Evolutionary conservation across 768 basidiomycete species (phyloP).

Genomic region (Rhodotorula paludigena): DNA sequence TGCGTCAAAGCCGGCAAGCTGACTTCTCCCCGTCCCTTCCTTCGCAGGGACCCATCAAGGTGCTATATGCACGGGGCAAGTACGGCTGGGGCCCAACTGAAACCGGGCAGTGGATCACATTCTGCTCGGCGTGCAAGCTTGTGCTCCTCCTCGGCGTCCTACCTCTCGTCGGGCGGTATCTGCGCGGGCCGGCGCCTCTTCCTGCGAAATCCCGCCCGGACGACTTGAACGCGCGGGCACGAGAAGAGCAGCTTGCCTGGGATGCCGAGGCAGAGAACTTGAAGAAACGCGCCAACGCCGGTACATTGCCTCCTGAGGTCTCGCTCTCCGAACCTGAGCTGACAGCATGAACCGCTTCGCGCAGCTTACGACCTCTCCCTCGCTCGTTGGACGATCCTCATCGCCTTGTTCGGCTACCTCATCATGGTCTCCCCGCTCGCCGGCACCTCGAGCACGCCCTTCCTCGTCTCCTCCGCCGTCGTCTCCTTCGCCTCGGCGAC

Average conservation of each 20-base stretch:
- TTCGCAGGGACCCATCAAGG: slow-evolving; percentile 9
- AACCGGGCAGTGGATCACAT: slow-evolving; percentile 15
- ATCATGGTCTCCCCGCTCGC: slow-evolving; percentile 4
- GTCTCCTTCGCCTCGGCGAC: slow-evolving; percentile 5
- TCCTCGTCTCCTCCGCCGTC: slow-evolving; percentile 5
- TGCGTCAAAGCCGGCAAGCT: background rate
- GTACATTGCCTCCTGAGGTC: background rate
- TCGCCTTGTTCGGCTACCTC: slow-evolving; percentile 21
- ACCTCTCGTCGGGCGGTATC: slow-evolving; percentile 1
- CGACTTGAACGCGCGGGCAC: no score
- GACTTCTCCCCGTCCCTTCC: background rate
- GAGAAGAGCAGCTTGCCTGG: background rate
- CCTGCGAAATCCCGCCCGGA: no score
- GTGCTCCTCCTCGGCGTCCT: slow-evolving; percentile 14
- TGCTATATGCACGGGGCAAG: slow-evolving; percentile 20
- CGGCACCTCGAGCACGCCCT: background rate
- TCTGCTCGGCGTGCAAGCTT: background rate
- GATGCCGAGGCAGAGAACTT: background rate
- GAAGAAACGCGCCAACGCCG: background rate
- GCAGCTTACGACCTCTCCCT: slow-evolving; percentile 15
- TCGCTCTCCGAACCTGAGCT: background rate
- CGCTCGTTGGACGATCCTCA: background rate
- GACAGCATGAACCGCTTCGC: background rate
- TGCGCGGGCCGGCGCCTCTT: background rate
- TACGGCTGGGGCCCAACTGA: slow-evolving; percentile 16